phyloP scores from a whole-genome alignment of 169 alveolate genomes.

The Cryptosporidium meleagridis region DNA sequence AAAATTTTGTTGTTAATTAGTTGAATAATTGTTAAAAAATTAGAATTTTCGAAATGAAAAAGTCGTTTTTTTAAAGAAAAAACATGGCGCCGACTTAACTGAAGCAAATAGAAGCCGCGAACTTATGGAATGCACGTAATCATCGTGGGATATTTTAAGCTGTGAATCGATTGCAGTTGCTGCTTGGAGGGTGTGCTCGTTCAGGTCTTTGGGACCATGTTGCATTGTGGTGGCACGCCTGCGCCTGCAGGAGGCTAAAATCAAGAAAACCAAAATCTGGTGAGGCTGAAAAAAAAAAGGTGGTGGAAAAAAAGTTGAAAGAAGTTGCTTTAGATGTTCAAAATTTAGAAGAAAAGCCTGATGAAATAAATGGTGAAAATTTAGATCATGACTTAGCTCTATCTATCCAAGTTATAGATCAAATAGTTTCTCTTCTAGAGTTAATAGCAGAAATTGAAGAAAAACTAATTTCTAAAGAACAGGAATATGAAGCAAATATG shows the following conservation, averaged over 20 bases:
- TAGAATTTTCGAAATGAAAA: neutral
- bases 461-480: neutral
- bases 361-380: neutral
- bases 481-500: neutral
- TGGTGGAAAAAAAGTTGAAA: neutral
- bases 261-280: too few species aligned
- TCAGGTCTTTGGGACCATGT: too few species aligned
- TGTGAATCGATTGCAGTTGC: too few species aligned
- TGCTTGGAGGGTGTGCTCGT: too few species aligned
- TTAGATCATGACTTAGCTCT: neutral
- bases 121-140: too few species aligned
- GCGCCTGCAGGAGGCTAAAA: too few species aligned
- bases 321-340: neutral
- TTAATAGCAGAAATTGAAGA: neutral
- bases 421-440: neutral
- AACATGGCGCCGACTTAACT: neutral
- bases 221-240: too few species aligned
- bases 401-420: neutral
- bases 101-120: too few species aligned
- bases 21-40: neutral
- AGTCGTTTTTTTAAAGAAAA: neutral
- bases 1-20: too few species aligned
- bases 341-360: neutral
- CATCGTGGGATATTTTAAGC: too few species aligned
- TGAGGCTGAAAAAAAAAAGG: too few species aligned